Base-by-base conservation (phyloP, 805 yeast species). In the Debaryomyces tyrocola region DNA sequence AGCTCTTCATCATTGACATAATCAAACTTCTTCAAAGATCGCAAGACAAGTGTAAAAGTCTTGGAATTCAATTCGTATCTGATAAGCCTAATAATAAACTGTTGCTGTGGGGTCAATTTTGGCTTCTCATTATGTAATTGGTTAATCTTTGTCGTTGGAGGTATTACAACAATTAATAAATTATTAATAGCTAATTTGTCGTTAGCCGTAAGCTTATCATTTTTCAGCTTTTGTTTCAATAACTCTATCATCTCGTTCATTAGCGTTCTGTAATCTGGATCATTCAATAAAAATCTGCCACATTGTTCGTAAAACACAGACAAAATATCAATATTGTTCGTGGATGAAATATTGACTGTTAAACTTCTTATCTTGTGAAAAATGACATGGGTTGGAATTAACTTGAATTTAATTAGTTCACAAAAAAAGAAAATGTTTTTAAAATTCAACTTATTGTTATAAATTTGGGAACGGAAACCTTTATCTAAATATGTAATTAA, bases 391-490 rank as follows among this genome's bases (percentile, higher is more conserved):
- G 74, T 68, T 0, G 96, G 92, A 12, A 90, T 72, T 49, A 90
- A 63, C 53, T 78, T 81, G 61, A 90, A 90, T 59, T 87, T 89
- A 28, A 85, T 79, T 67, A 90, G 69, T 57, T 91, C 97, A 41
- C 82, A 70, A 53, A 87, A 83, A 54, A 87, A 85, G 18, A 76
- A 72, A 33, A 87, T 76, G 52, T 77, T 80, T 52, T 73, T 77
- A 53, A 82, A 79, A 51, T 80, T 80, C 41, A 84, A 63, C 44
- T 69, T 74, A 29, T 80, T 76, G 48, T 77, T 78, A 46, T 58
- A 54, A 35, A 86, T 71, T 58, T 83, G 88, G 15, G 78, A 74
- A 52, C 87, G 73, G 51, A 87, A 78, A 1, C 83, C 81, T 37
- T 64, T 64, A 57, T 86, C 91, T 37, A 87, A 64, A 38, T 74